Evolutionary conservation across 345 rosid species (phyloP), one percentile per base, ranked within the genome.

Genomic region (Camelina sativa): DNA sequence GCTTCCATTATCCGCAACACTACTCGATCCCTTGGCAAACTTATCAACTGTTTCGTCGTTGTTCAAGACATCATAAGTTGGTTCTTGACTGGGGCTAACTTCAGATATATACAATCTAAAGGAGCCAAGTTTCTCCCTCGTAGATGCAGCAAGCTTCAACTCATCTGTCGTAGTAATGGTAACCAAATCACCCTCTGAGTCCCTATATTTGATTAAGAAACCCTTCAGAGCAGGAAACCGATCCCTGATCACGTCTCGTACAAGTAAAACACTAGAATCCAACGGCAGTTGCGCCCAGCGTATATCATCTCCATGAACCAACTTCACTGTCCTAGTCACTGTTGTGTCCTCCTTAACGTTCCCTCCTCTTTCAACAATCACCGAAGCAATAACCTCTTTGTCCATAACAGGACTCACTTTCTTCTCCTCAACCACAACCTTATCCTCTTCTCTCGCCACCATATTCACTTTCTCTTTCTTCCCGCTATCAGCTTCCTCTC

Each of bases 221-320:
- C 92, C 97, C 75, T 76, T 90, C 72, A 90, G 65, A 35, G 85
- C 82, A 0, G 96, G 97, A 83, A 87, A 92, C 77, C 97, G 84
- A 74, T 89, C 92, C 64, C 71, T 79, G 76, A 92, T 83, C 37
- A 95, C 74, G 47, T 95, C 96, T 79, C 92, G 81, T 76, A 92
- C 84, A 80, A 95, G 75, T 37, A 80, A 82, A 68, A 95, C 81
- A 62, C 79, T 72, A 62, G 97, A 86, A 78, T 85, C 88, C 54
- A 75, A 10, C 0, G 93, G 97, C 64, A 95, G 73, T 25, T 89
- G 97, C 1, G 99, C 97, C 93, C 89, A 86, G 69, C 99, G 78
- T 40, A 95, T 95, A 80, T 95, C 99, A 64, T 95, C 97, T 66
- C 93, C 97, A 35, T 86, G 79, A 57, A 90, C 97, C 87, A 95